phyloP scores from a whole-genome alignment of 345 rosid genomes.

The Arabis alpina region DNA sequence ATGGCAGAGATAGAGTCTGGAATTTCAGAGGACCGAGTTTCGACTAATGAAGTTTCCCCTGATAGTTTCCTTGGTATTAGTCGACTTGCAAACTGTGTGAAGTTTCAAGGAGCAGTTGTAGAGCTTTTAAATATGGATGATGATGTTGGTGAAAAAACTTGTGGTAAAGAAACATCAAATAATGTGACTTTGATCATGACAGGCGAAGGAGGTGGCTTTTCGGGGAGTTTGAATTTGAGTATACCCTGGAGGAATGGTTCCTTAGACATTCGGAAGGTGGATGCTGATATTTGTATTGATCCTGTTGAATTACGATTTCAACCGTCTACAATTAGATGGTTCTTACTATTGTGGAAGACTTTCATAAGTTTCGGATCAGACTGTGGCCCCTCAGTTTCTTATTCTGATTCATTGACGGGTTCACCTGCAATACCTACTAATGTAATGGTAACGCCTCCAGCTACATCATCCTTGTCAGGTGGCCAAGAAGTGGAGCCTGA shows the following conservation, averaged over 20 bases:
- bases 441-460: conserved; percentile 44
- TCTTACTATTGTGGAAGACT: conserved; percentile 61
- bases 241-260: conserved; percentile 97
- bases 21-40: conserved; percentile 63
- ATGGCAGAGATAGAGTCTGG: conserved; percentile 74
- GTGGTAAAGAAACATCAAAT: conserved; percentile 42
- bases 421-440: conserved; percentile 43
- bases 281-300: conserved; percentile 74
- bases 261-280: conserved; percentile 83
- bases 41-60: conserved; percentile 40
- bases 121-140: conserved; percentile 74
- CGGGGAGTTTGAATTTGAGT: conserved; percentile 80
- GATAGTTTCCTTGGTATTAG: conserved; percentile 73
- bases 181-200: conserved; percentile 58
- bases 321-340: conserved; percentile 74
- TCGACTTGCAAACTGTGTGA: conserved; percentile 71
- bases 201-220: conserved; percentile 73
- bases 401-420: conserved; percentile 43
- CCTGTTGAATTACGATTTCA: conserved; percentile 78
- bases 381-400: conserved; percentile 53
- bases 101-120: conserved; percentile 74
- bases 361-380: conserved; percentile 50
- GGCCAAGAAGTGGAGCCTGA: conserved; percentile 52
- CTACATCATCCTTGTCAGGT: conserved; percentile 43
- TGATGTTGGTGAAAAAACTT: conserved; percentile 37